Evolutionary conservation across 2,329 filamentous ascomycete genomes (phyloP), one percentile per base, ranked within the genome.

Genomic region (Fusarium fujikuroi): DNA sequence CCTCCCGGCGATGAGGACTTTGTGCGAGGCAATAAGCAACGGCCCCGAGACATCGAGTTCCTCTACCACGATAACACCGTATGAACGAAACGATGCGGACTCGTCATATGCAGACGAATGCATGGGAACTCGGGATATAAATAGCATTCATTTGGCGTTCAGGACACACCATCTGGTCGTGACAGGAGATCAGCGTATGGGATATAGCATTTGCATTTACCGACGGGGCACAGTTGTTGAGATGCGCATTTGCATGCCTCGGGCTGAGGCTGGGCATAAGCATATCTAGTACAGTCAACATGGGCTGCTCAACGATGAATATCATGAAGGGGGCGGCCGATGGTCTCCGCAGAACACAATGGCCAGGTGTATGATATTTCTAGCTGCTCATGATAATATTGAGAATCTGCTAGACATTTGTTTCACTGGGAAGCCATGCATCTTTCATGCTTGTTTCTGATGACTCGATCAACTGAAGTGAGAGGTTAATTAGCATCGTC

Each of bases 1-100:
- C 96, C 96, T 0, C 92, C 93, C 1, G 96, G 95, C 8, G 95
- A 99, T 79, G 93, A 92, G 63, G 92, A 96, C 16, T 98, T 99
- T 79, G 95, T 97, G 32, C 87, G 90, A 61, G 90, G 89, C 69
- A 97, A 98, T 79, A 90, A 90, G 32, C 88, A 91, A 73, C 87
- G 95, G 43, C 94, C 95, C 50, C 89, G 92, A 76, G 95, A 99
- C 82, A 97, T 99, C 71, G 91, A 93, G 77, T 99, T 98, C 80
- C 90, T 94, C 74, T 99, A 97, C 80, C 94, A 99, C 80, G 96
- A 99, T 81, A 93, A 95, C 79, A 92, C 89, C 53, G 92, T 95
- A 73, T 93, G 50, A 63, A 57, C 23, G 25, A 19, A 36, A 25
- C 21, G 19, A 40, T 43, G 32, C 40, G 60, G 42, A 40, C 28